Conservation (phyloP, 495 filamentous ascomycete genomes). For the Penicillium waksmanii region DNA sequence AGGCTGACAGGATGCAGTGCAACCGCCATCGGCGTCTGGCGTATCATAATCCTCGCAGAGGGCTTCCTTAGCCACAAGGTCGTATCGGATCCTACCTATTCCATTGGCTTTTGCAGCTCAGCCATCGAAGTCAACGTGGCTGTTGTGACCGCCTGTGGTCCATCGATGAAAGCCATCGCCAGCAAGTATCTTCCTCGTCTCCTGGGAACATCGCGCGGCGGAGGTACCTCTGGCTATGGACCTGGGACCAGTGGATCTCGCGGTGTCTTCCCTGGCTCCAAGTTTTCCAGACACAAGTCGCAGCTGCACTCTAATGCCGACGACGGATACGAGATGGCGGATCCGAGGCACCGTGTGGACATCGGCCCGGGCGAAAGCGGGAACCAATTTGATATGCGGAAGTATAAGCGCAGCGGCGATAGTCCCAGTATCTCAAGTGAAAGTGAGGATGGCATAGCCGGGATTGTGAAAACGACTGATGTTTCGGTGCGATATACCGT, state of each 20-base stretch:
- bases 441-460: conserved; percentile 21
- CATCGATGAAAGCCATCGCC: conserved; percentile 32
- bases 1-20: conserved; percentile 39
- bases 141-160: conserved; percentile 52
- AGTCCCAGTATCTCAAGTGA: conserved; percentile 24
- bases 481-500: conserved; percentile 27
- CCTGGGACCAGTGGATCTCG: conserved; percentile 19
- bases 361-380: not conserved
- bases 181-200: conserved; percentile 23
- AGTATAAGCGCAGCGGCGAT: conserved; percentile 26
- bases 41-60: conserved; percentile 30
- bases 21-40: conserved; percentile 49
- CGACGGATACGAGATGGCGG: conserved; percentile 27
- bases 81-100: conserved; percentile 31
- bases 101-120: conserved; percentile 54
- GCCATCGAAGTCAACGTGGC: conserved; percentile 60
- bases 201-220: conserved; percentile 22
- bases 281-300: conserved; percentile 17
- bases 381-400: conserved; percentile 27
- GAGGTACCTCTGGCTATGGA: conserved; percentile 16
- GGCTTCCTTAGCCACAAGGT: conserved; percentile 17
- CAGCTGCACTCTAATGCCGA: conserved; percentile 20
- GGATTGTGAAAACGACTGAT: conserved; percentile 33
- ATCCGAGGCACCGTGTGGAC: conserved; percentile 17
- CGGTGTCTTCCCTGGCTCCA: conserved; percentile 12